Base-by-base conservation (phyloP, 768 basidiomycete genomes). In the Suillus bovinus region DNA sequence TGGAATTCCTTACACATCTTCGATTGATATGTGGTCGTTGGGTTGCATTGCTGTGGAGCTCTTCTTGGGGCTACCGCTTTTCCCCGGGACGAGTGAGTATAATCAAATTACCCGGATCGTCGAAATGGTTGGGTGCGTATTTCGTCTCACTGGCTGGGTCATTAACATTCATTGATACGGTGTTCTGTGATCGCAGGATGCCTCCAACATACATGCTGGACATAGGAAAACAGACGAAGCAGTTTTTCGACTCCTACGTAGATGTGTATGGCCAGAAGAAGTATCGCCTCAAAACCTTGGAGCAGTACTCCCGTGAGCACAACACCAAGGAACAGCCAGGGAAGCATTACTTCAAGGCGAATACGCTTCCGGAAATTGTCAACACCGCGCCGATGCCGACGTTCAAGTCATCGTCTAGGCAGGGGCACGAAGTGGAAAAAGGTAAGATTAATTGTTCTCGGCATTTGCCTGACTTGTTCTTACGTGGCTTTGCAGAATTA, bases 11-110 rank as follows among this genome's bases (percentile, higher is more conserved):
- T 99, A 99, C 75, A 96, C 90, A 27, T 88, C 94, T 13, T 82
- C 93, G 13, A 99, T 99, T 77, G 97, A 99, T 75, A 98, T 99
- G 95, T 99, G 97, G 97, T 96, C 93, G 20, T 78, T 99, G 63
- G 97, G 97, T 4, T 99, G 97, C 72, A 99, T 99, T 64, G 97
- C 96, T 6, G 96, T 99, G 33, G 97, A 99, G 73, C 86, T 99
- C 42, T 99, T 99, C 83, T 81, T 99, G 52, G 97, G 97, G 8
- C 74, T 99, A 58, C 97, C 97, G 9, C 80, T 99, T 17, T 99
- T 99, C 78, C 97, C 97, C 3, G 97, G 97, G 27, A 99, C 97
- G 39, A 97, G 95, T 80, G 97, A 99, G 77, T 99, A 97, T 77
- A 99, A 99, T 77, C 97, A 99, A 74, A 83, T 99, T 60, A 95